phyloP scores from a whole-genome alignment of 2,329 filamentous ascomycete genomes.

The Aspergillus quadrilineatus region DNA sequence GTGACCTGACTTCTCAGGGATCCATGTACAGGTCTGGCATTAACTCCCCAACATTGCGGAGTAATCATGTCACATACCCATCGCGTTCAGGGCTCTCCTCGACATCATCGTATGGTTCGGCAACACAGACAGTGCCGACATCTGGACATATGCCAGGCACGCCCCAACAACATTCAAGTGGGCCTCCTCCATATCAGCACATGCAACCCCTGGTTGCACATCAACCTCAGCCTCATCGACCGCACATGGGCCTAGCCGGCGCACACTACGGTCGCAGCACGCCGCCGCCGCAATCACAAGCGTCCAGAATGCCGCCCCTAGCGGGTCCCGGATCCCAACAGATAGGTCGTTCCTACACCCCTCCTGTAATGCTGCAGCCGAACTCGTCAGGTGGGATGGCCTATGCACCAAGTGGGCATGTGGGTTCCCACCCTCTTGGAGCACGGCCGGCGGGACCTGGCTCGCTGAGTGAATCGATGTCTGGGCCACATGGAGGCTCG shows the following conservation, averaged over 20 bases:
- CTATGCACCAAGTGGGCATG: constrained; percentile 30
- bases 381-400: constrained; percentile 29
- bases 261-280: constrained; percentile 35
- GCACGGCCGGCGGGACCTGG: constrained; percentile 29
- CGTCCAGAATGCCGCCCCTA: constrained; percentile 26
- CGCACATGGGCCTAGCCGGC: constrained; percentile 31
- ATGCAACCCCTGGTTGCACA: constrained; percentile 41
- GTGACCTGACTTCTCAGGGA: constrained; percentile 31
- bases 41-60: constrained; percentile 34
- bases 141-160: constrained; percentile 28
- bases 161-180: constrained; percentile 20
- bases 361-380: constrained; percentile 36
- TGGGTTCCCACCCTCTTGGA: constrained; percentile 29
- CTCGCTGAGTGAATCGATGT: constrained; percentile 23
- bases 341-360: constrained; percentile 41
- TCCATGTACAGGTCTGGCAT: constrained; percentile 25
- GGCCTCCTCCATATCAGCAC: constrained; percentile 28
- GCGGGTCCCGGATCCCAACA: constrained; percentile 26
- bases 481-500: constrained; percentile 19
- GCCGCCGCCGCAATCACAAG: constrained; percentile 33
- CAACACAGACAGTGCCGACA: constrained; percentile 26
- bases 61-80: constrained; percentile 29
- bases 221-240: constrained; percentile 34
- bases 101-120: constrained; percentile 28
- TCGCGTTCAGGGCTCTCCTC: constrained; percentile 30